These are phyloP conservation scores for Papiliotrema fonsecae DNA, from an alignment of 1,284 basidiomycete genomes.

Conservation along the genomic window DNA sequence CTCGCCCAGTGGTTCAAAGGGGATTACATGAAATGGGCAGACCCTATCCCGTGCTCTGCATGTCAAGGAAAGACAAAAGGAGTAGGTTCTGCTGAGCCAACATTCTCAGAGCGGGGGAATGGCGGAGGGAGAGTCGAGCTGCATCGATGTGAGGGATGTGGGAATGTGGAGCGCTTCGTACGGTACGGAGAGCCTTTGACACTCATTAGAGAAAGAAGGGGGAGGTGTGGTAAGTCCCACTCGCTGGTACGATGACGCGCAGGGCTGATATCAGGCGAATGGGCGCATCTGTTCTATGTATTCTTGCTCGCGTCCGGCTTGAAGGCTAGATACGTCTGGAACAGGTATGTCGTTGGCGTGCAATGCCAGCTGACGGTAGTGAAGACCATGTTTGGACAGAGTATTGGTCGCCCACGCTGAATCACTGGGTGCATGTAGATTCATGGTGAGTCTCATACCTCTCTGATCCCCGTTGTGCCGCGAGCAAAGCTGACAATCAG, in stretches of 20 bases:
- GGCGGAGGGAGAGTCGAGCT: constrained; percentile 49
- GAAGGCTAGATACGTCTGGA: constrained; percentile 49
- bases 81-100: constrained; percentile 17
- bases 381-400: constrained; percentile 55
- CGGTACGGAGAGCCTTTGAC: constrained; percentile 43
- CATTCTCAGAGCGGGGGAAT: constrained; percentile 33
- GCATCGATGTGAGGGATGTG: constrained; percentile 40
- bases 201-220: constrained; percentile 43
- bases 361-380: constrained; percentile 17
- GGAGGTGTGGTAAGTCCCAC: constrained; percentile 47
- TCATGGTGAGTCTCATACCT: constrained; percentile 45
- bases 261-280: constrained; percentile 35
- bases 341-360: constrained; percentile 16
- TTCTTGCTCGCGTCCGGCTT: constrained; percentile 48
- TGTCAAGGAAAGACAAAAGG: constrained; percentile 40
- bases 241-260: neutral
- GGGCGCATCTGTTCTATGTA: constrained; percentile 51
- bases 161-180: constrained; percentile 41
- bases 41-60: constrained; percentile 48
- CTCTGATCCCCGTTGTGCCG: neutral
- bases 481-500: constrained; percentile 8
- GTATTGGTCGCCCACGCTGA: constrained; percentile 35
- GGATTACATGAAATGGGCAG: constrained; percentile 50
- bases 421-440: constrained; percentile 52
- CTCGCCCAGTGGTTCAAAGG: constrained; percentile 51